Percentiles rank a stretch among this genome's conserved stretches.
Conservation (phyloP, 805 yeast genomes). For the Cyberlindnera maclurae region DNA sequence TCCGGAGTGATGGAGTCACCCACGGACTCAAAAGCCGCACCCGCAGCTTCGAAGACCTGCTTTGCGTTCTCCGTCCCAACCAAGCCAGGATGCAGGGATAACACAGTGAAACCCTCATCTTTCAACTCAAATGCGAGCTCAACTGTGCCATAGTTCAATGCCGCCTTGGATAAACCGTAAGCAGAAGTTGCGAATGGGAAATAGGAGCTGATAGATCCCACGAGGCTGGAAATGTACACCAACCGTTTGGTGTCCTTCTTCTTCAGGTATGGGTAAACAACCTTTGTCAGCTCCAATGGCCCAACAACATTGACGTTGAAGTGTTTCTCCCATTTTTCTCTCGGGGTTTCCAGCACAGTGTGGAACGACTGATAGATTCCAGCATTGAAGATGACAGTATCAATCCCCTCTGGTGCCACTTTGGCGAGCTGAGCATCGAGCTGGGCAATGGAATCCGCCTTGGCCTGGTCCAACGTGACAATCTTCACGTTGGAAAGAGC, state of each 20-base stretch:
- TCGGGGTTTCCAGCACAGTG: constrained; percentile 1
- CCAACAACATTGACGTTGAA: constrained; percentile 22
- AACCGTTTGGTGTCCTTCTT: constrained; percentile 18
- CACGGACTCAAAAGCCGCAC: constrained; percentile 6
- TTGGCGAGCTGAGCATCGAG: constrained; percentile 3
- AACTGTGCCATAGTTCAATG: constrained; percentile 24
- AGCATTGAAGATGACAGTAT: constrained; percentile 11
- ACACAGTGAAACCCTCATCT: constrained; percentile 23
- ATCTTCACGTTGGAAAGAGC: constrained; percentile 6
- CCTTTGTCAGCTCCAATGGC: constrained; percentile 3
- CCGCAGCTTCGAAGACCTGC: neutral
- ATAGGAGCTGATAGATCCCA: constrained; percentile 19
- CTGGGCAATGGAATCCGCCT: constrained; percentile 8
- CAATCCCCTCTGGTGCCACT: constrained; percentile 9
- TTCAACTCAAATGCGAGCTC: constrained; percentile 23
- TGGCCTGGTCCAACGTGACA: constrained; percentile 7
- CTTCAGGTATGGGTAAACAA: constrained; percentile 12
- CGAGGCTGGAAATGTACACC: constrained; percentile 24
- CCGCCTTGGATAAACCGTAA: constrained; percentile 33
- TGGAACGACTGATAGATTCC: constrained; percentile 7
- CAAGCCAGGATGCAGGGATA: constrained; percentile 33
- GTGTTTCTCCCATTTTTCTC: constrained; percentile 12
- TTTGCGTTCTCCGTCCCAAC: constrained; percentile 29
- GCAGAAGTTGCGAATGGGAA: constrained; percentile 16
- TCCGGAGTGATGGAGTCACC: constrained; percentile 11